Evolutionary conservation across 768 basidiomycete species (phyloP).

Genomic region (Pulveroboletus ravenelii): DNA sequence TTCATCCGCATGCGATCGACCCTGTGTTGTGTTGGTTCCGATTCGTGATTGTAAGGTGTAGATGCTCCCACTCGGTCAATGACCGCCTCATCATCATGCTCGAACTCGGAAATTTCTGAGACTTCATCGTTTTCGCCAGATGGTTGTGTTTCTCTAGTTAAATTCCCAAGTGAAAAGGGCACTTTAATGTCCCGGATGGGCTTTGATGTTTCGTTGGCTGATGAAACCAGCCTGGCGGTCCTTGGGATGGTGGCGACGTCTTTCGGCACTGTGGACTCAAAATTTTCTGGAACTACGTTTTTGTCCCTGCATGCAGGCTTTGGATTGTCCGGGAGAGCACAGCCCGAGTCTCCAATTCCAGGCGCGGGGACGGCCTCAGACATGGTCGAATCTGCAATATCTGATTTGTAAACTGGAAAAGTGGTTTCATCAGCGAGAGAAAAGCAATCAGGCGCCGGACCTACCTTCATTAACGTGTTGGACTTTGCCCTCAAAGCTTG

Average conservation of each 20-base stretch:
- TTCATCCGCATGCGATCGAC: slow-evolving; percentile 9
- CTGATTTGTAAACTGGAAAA: slow-evolving; percentile 27
- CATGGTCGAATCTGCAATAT: slow-evolving; percentile 14
- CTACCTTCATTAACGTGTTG: slow-evolving; percentile 29
- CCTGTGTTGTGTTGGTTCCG: neutral
- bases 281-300: neutral
- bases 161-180: neutral
- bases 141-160: neutral
- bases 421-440: neutral
- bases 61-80: neutral
- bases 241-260: neutral
- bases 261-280: neutral
- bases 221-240: neutral
- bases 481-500: slow-evolving; percentile 32
- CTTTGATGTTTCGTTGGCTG: neutral
- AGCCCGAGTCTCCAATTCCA: neutral
- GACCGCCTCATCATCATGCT: slow-evolving; percentile 3
- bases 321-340: neutral
- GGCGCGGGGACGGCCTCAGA: neutral
- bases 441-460: neutral
- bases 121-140: slow-evolving; percentile 22
- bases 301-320: neutral
- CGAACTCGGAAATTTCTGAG: slow-evolving; percentile 34
- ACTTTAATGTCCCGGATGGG: neutral
- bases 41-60: neutral